These are phyloP conservation scores for Aechmea fasciata DNA, from an alignment of 176 grass and related monocot genomes.

Conservation along the genomic window DNA sequence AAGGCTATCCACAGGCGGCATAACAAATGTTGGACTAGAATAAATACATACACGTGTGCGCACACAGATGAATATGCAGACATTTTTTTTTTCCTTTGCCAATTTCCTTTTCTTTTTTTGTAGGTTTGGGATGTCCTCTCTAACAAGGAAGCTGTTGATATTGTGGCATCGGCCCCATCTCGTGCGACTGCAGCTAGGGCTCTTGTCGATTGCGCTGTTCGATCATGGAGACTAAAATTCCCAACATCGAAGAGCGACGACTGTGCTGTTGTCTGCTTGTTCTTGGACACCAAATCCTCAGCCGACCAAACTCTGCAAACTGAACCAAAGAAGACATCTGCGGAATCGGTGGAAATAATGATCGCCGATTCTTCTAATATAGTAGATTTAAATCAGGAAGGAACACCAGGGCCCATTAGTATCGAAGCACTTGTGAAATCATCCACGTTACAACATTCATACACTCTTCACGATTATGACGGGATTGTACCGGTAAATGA, in stretches of 20 bases:
- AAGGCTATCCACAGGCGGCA: too few relatives aligned
- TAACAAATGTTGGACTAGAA: too few relatives aligned
- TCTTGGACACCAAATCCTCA: constrained; percentile 47
- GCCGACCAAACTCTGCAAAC: constrained; percentile 21
- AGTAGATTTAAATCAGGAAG: constrained; percentile 22
- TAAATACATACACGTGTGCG: too few relatives aligned
- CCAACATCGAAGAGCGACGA: constrained; percentile 94
- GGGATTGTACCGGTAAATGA: constrained; percentile 50
- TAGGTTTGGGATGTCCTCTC: constrained; percentile 98
- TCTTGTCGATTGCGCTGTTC: constrained; percentile 78
- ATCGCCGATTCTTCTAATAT: constrained; percentile 8
- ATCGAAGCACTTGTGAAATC: constrained; percentile 26
- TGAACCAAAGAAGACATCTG: constrained; percentile 13
- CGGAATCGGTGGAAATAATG: constrained; percentile 24
- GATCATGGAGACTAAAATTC: constrained; percentile 95
- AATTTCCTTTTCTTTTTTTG: constrained; percentile 7
- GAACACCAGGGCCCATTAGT: constrained; percentile 15
- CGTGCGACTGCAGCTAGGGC: constrained; percentile 65
- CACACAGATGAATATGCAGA: too few relatives aligned
- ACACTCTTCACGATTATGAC: constrained; percentile 27
- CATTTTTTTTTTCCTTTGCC: not conserved
- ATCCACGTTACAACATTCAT: constrained; percentile 41
- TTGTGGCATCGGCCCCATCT: constrained; percentile 67
- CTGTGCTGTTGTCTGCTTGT: constrained; percentile 86
- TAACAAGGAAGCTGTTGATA: constrained; percentile 89